These are phyloP conservation scores for Thyridium curvatum DNA, from an alignment of 2,329 filamentous ascomycete genomes.

Conservation along the genomic window DNA sequence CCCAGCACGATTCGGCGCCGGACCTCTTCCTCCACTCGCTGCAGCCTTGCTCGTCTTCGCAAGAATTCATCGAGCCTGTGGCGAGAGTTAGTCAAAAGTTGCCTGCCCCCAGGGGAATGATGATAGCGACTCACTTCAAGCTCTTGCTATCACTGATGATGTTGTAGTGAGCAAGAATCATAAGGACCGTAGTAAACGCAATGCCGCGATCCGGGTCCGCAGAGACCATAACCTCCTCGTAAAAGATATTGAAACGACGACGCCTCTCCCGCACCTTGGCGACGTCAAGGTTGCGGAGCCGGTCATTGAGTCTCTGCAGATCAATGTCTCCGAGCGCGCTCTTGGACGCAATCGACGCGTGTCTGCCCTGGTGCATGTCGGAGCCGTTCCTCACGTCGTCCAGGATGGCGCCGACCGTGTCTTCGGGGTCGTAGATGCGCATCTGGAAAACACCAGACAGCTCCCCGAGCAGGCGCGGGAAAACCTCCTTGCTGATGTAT, in stretches of 20 bases:
- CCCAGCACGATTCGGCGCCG: slow-evolving; percentile 83
- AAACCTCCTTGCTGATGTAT: slow-evolving; percentile 83
- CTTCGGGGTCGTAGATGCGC: slow-evolving; percentile 89
- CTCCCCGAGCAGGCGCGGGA: slow-evolving; percentile 83
- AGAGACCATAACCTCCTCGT: slow-evolving; percentile 90
- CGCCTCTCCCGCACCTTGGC: slow-evolving; percentile 68
- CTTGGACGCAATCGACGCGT: slow-evolving; percentile 46
- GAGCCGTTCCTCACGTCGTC: slow-evolving; percentile 68
- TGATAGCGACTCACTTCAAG: slow-evolving; percentile 66
- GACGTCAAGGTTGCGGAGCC: slow-evolving; percentile 69
- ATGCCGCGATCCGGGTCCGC: slow-evolving; percentile 87
- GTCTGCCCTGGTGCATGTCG: slow-evolving; percentile 29
- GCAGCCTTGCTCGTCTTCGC: slow-evolving; percentile 79
- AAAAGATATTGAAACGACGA: slow-evolving; percentile 86
- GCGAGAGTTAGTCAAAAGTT: slow-evolving; percentile 18
- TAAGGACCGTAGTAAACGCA: slow-evolving; percentile 83
- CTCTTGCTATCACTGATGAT: slow-evolving; percentile 98
- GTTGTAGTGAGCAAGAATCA: slow-evolving; percentile 97
- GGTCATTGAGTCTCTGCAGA: slow-evolving; percentile 65
- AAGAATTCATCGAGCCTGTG: slow-evolving; percentile 85
- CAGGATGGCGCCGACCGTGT: slow-evolving; percentile 80
- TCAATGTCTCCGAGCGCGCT: slow-evolving; percentile 58
- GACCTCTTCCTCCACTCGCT: slow-evolving; percentile 92
- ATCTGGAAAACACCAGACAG: slow-evolving; percentile 95
- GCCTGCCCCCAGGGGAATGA: neutral